Evolutionary conservation across 441 rosid genomes (phyloP).

Genomic region (Adansonia grandidieri): DNA sequence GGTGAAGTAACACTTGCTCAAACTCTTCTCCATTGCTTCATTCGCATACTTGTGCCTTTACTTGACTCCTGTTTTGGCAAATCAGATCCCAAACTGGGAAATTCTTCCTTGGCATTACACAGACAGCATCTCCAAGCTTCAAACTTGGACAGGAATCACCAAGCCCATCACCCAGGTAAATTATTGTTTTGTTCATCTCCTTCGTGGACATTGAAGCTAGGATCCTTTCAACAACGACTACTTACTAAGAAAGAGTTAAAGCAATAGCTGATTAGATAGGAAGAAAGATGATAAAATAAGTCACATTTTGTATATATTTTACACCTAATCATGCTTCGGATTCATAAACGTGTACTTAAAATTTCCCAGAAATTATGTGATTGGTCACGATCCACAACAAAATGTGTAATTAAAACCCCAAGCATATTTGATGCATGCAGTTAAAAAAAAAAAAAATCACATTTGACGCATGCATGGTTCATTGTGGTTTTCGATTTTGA

Average conservation of each 20-base stretch:
- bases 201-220: constrained; percentile 39
- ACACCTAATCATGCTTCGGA: background rate
- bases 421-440: no score
- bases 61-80: no score
- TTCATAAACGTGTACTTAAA: no score
- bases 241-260: constrained; percentile 35
- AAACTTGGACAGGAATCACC: constrained; percentile 81
- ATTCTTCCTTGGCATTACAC: background rate
- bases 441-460: background rate
- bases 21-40: no score
- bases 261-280: background rate
- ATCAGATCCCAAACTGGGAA: no score
- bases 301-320: background rate
- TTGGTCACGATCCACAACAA: background rate
- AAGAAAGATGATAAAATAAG: background rate
- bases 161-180: constrained; percentile 34
- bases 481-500: no score
- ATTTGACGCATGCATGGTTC: no score
- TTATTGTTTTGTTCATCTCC: constrained; percentile 47
- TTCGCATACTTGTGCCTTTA: no score
- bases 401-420: no score
- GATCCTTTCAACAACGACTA: constrained; percentile 59
- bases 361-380: background rate
- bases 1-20: constrained; percentile 24
- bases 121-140: constrained; percentile 58